Base-by-base conservation (phyloP, 495 filamentous ascomycete species). In the Hypoxylon fragiforme region DNA sequence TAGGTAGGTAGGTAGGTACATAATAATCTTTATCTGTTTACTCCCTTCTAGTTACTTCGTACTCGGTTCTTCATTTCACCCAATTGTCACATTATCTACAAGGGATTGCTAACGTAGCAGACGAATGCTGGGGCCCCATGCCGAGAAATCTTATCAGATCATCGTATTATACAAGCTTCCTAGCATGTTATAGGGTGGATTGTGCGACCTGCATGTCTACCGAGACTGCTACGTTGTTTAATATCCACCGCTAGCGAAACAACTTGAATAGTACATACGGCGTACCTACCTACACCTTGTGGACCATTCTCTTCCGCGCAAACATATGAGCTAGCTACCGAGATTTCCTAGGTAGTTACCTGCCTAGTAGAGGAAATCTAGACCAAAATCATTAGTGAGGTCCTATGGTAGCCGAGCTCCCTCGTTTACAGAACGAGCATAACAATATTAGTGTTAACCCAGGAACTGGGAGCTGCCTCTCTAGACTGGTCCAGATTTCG, bases 111-210 rank as follows among this genome's bases (percentile, higher is more conserved):
- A n/a, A n/a, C n/a, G 24, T 9, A 28, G 4, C 24, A 28, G 9
- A 9, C 4, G 24, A 4, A 4, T 4, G 24, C 24, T 4, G 24
- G 24, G 24, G 24, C 24, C 24, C 7, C 11, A 24, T 15, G 3
- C 48, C 44, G 44, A 35, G 50, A 54, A 42, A 60, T 57, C 54
- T 57, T 57, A 57, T 57, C 54, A 60, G 56, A 60, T 60, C 56
- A 60, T 55, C 41, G 32, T 38, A 50, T 19, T 26, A 44, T 39
- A 7, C 13, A 18, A 19, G 15, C 9, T 11, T 7, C 18, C n/a
- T 36, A 35, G 28, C 14, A n/a, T n/a, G n/a, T n/a, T n/a, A n/a
- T n/a, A n/a, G n/a, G 22, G 39, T 35, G 7, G 31, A 35, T 3
- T 13, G n/a, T n/a, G n/a, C n/a, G n/a, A n/a, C n/a, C n/a, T 12